Conservation (phyloP, 2,329 filamentous ascomycete genomes). For the Clathrospora elynae region DNA sequence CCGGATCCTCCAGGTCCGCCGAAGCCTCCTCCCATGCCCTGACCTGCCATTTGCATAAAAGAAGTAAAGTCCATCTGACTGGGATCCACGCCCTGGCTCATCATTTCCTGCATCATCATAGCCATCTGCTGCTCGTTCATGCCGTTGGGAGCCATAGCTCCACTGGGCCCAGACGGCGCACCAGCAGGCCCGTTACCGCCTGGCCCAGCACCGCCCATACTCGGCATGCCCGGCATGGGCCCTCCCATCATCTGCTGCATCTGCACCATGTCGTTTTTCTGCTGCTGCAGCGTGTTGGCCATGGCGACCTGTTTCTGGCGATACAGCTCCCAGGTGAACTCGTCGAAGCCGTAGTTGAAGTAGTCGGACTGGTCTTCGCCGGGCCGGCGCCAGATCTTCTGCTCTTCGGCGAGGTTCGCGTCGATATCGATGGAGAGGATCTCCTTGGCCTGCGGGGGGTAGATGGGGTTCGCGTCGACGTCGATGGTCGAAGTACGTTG, state of each 20-base stretch:
- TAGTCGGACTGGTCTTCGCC: constrained; percentile 95
- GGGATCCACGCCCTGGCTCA: constrained; percentile 55
- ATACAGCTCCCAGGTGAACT: constrained; percentile 97
- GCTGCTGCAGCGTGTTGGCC: constrained; percentile 75
- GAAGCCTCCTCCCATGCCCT: constrained; percentile 38
- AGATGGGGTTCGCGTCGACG: constrained; percentile 79
- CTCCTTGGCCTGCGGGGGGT: constrained; percentile 75
- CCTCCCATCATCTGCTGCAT: constrained; percentile 63
- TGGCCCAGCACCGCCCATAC: constrained; percentile 28
- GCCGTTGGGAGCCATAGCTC: constrained; percentile 24
- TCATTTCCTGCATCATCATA: constrained; percentile 61
- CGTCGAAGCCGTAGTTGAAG: constrained; percentile 99
- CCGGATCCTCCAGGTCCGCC: constrained; percentile 31
- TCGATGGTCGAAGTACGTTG: constrained; percentile 79
- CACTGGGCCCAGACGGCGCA: constrained; percentile 38
- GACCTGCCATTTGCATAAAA: constrained; percentile 46
- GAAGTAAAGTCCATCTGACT: constrained; percentile 43
- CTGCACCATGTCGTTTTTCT: constrained; percentile 71
- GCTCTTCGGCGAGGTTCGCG: constrained; percentile 65
- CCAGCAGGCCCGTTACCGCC: constrained; percentile 22
- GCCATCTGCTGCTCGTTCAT: constrained; percentile 63
- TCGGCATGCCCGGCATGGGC: constrained; percentile 34
- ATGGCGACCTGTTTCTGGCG: constrained; percentile 84
- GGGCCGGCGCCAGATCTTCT: constrained; percentile 93
- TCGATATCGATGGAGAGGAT: constrained; percentile 63